Percentiles rank a stretch among this genome's conserved stretches.
Evolutionary conservation across 768 basidiomycete species (phyloP).

Genomic region (Podaxis sp.): DNA sequence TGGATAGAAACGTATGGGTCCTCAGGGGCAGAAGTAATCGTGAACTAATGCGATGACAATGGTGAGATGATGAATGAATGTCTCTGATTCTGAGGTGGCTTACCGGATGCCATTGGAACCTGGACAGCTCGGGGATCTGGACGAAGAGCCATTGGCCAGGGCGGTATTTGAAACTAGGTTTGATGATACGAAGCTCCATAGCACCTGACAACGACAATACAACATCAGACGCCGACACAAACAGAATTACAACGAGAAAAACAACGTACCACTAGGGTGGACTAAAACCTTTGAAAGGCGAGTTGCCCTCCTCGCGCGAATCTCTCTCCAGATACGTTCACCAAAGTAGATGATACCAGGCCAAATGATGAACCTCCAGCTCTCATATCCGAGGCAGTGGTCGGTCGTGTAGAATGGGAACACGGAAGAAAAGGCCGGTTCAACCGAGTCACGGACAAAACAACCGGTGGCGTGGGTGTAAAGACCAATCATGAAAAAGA

Average conservation of each 20-base stretch:
- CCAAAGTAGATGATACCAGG: slow-evolving; percentile 87
- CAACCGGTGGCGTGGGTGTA: slow-evolving; percentile 92
- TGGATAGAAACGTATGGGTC: slow-evolving; percentile 92
- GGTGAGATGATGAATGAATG: slow-evolving; percentile 15
- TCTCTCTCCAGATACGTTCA: slow-evolving; percentile 83
- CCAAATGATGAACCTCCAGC: slow-evolving; percentile 93
- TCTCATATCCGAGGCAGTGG: slow-evolving; percentile 90
- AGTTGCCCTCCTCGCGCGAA: slow-evolving; percentile 76
- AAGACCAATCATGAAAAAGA: slow-evolving; percentile 91
- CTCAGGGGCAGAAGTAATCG: slow-evolving; percentile 92
- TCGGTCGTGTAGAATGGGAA: slow-evolving; percentile 89
- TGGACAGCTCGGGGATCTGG: slow-evolving; percentile 83
- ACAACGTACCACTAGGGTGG: slow-evolving; percentile 75
- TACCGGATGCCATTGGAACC: slow-evolving; percentile 94
- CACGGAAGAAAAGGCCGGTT: slow-evolving; percentile 63
- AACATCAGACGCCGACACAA: background rate
- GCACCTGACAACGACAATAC: slow-evolving; percentile 48
- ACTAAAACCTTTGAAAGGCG: slow-evolving; percentile 83
- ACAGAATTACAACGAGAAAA: background rate
- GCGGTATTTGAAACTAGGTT: slow-evolving; percentile 90
- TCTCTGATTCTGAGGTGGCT: slow-evolving; percentile 29
- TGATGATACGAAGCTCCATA: slow-evolving; percentile 91
- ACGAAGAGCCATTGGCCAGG: slow-evolving; percentile 92
- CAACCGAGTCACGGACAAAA: slow-evolving; percentile 84
- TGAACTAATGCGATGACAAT: slow-evolving; percentile 55